Percentiles rank a stretch among this genome's conserved stretches.
Evolutionary conservation across 208 protist genomes (phyloP).

Genomic region (Zelonia costaricensis): DNA sequence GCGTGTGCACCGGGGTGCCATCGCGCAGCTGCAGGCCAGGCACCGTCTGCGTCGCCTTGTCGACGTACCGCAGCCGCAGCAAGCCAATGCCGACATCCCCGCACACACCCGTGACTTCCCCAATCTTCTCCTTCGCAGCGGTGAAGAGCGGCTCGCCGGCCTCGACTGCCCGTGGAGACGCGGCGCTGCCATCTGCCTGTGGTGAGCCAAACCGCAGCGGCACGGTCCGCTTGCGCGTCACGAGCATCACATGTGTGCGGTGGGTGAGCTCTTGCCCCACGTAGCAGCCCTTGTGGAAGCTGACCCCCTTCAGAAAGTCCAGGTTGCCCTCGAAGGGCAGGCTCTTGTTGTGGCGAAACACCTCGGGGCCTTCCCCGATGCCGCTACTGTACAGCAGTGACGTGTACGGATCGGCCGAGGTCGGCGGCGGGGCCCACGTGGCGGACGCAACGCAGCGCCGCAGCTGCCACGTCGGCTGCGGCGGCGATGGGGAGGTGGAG

Average conservation of each 20-base stretch:
- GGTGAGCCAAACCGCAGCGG: conserved; percentile 53
- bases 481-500: not conserved
- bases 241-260: conserved; percentile 94
- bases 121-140: conserved; percentile 47
- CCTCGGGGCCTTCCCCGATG: conserved; percentile 78
- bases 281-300: conserved; percentile 97
- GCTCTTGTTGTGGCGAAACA: conserved; percentile 68
- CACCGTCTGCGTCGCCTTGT: conserved; percentile 43
- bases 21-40: conserved; percentile 45
- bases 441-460: conserved; percentile 17
- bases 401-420: conserved; percentile 34
- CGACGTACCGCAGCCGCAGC: conserved; percentile 76
- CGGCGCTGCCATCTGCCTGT: not conserved
- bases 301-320: conserved; percentile 90
- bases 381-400: conserved; percentile 60
- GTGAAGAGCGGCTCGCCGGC: conserved; percentile 50
- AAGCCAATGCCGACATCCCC: conserved; percentile 59
- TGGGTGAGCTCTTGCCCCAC: conserved; percentile 96
- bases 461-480: conserved; percentile 8
- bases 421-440: conserved; percentile 15
- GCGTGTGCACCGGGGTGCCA: conserved; percentile 32
- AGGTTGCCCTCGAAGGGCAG: conserved; percentile 93
- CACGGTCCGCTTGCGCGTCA: conserved; percentile 92
- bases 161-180: conserved; percentile 1
- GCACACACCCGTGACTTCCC: conserved; percentile 57